Conservation (phyloP, 192 early-diverging fungal species). For the Mortierella antarctica region DNA sequence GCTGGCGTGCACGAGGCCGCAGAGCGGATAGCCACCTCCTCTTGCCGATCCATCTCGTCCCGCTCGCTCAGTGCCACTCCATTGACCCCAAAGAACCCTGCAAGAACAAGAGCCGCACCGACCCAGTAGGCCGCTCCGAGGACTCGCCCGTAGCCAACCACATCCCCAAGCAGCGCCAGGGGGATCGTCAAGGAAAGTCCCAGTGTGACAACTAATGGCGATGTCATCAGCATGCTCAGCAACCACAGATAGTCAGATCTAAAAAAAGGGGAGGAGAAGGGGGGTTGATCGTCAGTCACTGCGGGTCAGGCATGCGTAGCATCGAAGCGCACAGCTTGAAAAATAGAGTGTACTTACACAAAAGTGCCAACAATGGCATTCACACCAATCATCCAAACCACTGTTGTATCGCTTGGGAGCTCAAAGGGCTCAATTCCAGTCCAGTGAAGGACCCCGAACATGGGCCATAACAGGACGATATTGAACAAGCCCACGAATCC, state of each 20-base stretch:
- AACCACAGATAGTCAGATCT: constrained; percentile 85
- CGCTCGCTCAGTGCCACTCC: constrained; percentile 51
- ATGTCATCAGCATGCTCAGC: constrained; percentile 80
- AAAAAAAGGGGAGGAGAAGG: constrained; percentile 7
- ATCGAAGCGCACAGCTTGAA: not conserved
- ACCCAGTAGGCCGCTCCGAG: constrained; percentile 66
- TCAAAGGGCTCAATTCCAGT: constrained; percentile 73
- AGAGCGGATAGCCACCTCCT: constrained; percentile 37
- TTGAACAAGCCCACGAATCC: constrained; percentile 84
- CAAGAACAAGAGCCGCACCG: constrained; percentile 73
- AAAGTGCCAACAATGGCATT: constrained; percentile 86
- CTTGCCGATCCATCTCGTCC: constrained; percentile 33
- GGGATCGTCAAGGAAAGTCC: constrained; percentile 78
- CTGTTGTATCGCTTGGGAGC: constrained; percentile 59
- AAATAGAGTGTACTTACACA: constrained; percentile 56
- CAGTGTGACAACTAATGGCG: constrained; percentile 83
- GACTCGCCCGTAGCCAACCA: constrained; percentile 70
- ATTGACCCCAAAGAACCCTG: constrained; percentile 77
- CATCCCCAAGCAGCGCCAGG: constrained; percentile 65
- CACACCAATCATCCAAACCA: constrained; percentile 73
- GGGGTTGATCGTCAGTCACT: not conserved
- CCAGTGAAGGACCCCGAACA: constrained; percentile 68
- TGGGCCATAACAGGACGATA: constrained; percentile 72
- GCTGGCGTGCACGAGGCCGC: constrained; percentile 29
- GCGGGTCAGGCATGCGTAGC: not conserved